A percentile compares a stretch with the other conserved stretches of the same genome.
phyloP scores from a whole-genome alignment of 805 yeast genomes.

The Kurtzmaniella cleridarum region DNA sequence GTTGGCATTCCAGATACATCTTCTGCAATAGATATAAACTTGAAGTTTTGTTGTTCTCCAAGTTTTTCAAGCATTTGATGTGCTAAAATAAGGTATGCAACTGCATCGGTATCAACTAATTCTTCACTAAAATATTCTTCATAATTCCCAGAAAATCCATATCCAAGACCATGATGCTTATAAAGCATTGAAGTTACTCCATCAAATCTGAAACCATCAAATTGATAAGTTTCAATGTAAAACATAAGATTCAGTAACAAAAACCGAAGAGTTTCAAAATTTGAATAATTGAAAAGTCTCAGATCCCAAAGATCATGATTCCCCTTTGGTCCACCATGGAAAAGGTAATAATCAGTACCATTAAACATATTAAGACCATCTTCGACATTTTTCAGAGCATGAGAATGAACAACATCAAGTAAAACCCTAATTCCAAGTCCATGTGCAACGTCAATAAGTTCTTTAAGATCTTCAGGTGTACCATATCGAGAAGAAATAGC shows the following conservation, averaged over 20 bases:
- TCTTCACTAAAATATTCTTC: constrained; percentile 80
- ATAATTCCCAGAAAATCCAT: constrained; percentile 87
- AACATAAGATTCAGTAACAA: constrained; percentile 78
- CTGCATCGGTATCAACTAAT: constrained; percentile 81
- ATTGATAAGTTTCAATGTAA: constrained; percentile 74
- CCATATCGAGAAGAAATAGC: constrained; percentile 90
- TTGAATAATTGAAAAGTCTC: constrained; percentile 87
- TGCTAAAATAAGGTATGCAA: constrained; percentile 86
- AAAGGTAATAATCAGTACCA: constrained; percentile 92
- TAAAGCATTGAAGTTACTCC: constrained; percentile 95
- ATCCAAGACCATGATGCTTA: constrained; percentile 87
- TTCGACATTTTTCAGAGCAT: constrained; percentile 88
- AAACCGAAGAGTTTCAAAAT: constrained; percentile 86
- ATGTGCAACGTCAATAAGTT: constrained; percentile 88
- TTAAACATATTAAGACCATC: constrained; percentile 93
- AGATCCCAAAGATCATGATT: constrained; percentile 93
- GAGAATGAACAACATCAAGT: constrained; percentile 92
- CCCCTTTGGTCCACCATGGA: constrained; percentile 90
- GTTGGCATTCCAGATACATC: constrained; percentile 98
- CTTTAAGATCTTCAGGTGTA: constrained; percentile 90
- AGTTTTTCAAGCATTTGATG: constrained; percentile 64
- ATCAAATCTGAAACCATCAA: constrained; percentile 95
- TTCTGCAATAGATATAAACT: constrained; percentile 81
- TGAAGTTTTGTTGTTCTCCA: constrained; percentile 30
- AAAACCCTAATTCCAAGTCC: constrained; percentile 79